phyloP scores from a whole-genome alignment of 129 eudicot genomes.

The Escallonia herrerae region DNA sequence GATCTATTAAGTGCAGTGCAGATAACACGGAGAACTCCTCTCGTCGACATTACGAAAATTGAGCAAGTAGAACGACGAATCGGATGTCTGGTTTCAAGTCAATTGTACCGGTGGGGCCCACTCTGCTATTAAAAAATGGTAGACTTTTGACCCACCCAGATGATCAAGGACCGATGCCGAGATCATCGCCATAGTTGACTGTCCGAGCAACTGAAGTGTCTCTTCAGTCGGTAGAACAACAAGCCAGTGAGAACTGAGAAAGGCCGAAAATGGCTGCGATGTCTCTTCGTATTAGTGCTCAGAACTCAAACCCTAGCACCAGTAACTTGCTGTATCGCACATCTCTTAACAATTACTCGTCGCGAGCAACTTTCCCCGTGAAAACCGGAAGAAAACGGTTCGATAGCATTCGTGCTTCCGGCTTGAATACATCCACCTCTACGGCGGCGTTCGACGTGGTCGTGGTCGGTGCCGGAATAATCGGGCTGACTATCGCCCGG shows the following conservation, averaged over 20 bases:
- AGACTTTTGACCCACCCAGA: too few relatives aligned
- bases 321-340: constrained; percentile 5
- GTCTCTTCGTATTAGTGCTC: constrained; percentile 12
- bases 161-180: too few relatives aligned
- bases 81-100: too few relatives aligned
- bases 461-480: constrained; percentile 92
- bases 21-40: too few relatives aligned
- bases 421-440: constrained; percentile 10
- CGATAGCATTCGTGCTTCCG: constrained; percentile 16
- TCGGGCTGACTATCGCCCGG: constrained; percentile 85
- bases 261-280: constrained; percentile 24
- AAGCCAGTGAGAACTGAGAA: neutral
- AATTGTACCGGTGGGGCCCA: too few relatives aligned
- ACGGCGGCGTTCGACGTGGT: constrained; percentile 64
- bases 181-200: too few relatives aligned
- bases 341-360: neutral
- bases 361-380: constrained; percentile 13
- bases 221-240: neutral
- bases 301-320: constrained; percentile 18
- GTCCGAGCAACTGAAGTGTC: too few relatives aligned
- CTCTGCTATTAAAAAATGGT: too few relatives aligned
- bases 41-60: too few relatives aligned
- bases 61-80: too few relatives aligned
- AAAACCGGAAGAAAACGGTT: constrained; percentile 11
- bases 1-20: too few relatives aligned